A percentile compares a stretch with the other conserved stretches of the same genome.
These are phyloP conservation scores for Ophiocordyceps robertsii DNA, from an alignment of 2,329 filamentous ascomycete species.

Conservation along the genomic window DNA sequence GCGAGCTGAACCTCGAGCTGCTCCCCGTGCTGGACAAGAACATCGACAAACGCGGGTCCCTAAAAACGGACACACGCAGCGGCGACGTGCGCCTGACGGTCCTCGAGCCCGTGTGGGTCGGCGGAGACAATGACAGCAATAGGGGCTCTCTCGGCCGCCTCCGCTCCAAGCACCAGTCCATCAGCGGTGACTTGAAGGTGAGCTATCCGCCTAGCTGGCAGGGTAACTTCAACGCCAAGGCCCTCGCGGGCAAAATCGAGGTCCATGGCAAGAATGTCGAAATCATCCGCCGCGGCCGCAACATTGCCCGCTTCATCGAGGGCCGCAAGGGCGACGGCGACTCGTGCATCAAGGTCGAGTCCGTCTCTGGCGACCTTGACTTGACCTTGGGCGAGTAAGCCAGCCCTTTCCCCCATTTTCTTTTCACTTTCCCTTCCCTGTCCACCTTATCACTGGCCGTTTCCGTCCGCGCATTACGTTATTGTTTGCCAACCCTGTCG, in stretches of 20 bases:
- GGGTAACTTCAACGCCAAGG: slow-evolving; percentile 26
- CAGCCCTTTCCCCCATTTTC: no score
- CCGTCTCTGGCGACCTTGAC: slow-evolving; percentile 16
- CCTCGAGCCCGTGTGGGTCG: slow-evolving; percentile 28
- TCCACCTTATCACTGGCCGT: no score
- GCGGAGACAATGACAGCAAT: not conserved
- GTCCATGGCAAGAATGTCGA: slow-evolving; percentile 29
- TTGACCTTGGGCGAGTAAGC: slow-evolving; percentile 9
- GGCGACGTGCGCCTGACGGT: slow-evolving; percentile 25
- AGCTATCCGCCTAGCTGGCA: slow-evolving; percentile 36
- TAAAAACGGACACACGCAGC: slow-evolving; percentile 30
- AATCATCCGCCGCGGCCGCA: slow-evolving; percentile 18
- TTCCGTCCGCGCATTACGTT: no score
- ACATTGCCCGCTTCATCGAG: slow-evolving; percentile 15
- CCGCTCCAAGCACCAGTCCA: slow-evolving; percentile 26
- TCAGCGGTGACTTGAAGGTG: slow-evolving; percentile 29
- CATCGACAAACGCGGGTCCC: slow-evolving; percentile 5
- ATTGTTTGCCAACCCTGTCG: no score
- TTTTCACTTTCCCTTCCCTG: no score
- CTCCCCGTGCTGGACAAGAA: slow-evolving; percentile 26
- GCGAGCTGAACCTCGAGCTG: slow-evolving; percentile 24
- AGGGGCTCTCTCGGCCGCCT: slow-evolving; percentile 20
- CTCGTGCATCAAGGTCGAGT: slow-evolving; percentile 18
- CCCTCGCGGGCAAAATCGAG: slow-evolving; percentile 25
- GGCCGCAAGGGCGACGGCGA: slow-evolving; percentile 27